phyloP scores from a whole-genome alignment of 306 rosid species.

The Cicer yamashitae region DNA sequence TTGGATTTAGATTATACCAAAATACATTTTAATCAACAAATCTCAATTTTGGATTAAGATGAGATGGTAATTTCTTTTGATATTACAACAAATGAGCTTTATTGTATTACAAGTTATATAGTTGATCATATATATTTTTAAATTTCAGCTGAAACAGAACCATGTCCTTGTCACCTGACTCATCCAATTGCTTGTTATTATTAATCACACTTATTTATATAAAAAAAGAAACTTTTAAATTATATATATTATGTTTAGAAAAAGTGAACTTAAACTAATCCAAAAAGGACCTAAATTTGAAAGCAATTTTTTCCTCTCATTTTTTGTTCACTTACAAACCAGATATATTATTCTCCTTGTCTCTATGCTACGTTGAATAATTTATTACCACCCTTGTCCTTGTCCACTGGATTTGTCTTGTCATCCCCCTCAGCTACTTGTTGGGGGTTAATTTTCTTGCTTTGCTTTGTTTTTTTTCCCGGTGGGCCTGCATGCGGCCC shows the following conservation, averaged over 20 bases:
- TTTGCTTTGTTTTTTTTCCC: conserved; percentile 22
- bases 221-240: not conserved
- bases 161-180: conserved; percentile 34
- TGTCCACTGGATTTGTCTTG: conserved; percentile 34
- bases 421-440: conserved; percentile 13
- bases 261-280: conserved; percentile 46
- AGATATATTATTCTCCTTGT: conserved; percentile 29
- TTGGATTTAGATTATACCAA: not conserved
- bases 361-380: conserved; percentile 23
- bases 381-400: conserved; percentile 7
- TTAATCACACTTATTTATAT: not conserved
- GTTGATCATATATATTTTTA: not conserved
- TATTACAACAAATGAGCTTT: conserved; percentile 17
- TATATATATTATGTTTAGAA: not conserved
- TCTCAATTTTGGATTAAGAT: not conserved
- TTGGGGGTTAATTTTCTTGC: conserved; percentile 14
- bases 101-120: conserved; percentile 36
- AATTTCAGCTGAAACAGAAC: conserved; percentile 21
- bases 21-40: not conserved
- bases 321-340: not conserved
- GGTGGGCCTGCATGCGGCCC: conserved; percentile 15
- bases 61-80: conserved; percentile 10
- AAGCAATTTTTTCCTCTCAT: not conserved
- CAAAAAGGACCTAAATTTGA: not conserved
- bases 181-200: conserved; percentile 23